phyloP scores from a whole-genome alignment of 495 filamentous ascomycete genomes.

The Podospora appendiculata region DNA sequence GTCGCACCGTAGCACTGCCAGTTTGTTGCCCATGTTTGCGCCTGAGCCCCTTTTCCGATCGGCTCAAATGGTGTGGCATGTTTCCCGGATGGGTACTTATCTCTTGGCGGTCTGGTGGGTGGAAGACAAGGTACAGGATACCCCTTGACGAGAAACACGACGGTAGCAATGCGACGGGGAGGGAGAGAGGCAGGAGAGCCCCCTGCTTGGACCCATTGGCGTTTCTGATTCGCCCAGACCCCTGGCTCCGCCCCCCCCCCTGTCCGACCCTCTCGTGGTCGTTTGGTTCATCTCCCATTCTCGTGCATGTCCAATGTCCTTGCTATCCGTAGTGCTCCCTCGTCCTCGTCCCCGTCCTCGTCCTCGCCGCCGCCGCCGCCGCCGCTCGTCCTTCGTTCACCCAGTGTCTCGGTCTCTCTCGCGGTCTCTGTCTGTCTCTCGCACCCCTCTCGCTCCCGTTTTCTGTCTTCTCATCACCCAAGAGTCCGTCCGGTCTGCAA shows the following conservation, averaged over 20 bases:
- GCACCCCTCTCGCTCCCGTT: constrained; percentile 5
- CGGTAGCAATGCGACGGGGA: no score
- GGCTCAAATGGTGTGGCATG: constrained; percentile 6
- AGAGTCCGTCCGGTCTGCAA: background rate
- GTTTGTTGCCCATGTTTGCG: constrained; percentile 11
- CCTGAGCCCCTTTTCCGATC: constrained; percentile 14
- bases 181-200: background rate
- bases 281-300: constrained; percentile 18
- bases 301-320: constrained; percentile 5
- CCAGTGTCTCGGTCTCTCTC: no score
- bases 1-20: no score
- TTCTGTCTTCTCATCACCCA: background rate
- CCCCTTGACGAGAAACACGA: constrained; percentile 2
- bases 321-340: background rate
- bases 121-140: constrained; percentile 17
- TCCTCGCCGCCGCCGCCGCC: constrained; percentile 1
- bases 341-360: constrained; percentile 6
- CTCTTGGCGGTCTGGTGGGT: constrained; percentile 1
- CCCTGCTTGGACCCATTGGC: constrained; percentile 11
- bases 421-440: background rate
- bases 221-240: constrained; percentile 22
- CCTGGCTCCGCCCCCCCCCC: constrained; percentile 7
- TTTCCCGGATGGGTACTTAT: constrained; percentile 17
- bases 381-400: no score
- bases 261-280: constrained; percentile 7